Percentiles rank a stretch among this genome's conserved stretches.
These are phyloP conservation scores for Lepiota subincarnata DNA, from an alignment of 768 basidiomycete genomes.

Conservation along the genomic window DNA sequence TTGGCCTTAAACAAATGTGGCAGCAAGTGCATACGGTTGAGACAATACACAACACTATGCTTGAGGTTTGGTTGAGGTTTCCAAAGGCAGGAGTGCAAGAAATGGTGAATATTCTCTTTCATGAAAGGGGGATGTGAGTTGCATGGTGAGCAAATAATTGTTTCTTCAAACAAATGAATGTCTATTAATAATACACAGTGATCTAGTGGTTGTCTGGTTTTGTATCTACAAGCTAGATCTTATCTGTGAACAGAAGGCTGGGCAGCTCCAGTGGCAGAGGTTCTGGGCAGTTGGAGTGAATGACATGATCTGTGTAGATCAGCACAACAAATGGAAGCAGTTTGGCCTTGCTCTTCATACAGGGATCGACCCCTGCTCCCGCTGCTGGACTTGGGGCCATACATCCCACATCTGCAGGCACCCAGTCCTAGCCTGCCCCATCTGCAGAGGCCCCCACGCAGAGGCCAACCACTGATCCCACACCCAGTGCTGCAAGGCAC, in stretches of 20 bases:
- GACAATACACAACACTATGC: neutral
- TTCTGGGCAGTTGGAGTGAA: slow-evolving; percentile 41
- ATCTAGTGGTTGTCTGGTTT: neutral
- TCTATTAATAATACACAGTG: neutral
- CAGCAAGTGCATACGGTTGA: neutral
- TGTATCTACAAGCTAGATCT: slow-evolving; percentile 12
- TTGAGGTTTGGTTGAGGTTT: neutral
- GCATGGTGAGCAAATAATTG: neutral
- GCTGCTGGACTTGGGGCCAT: too few relatives aligned
- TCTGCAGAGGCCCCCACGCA: too few relatives aligned
- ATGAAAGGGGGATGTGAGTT: neutral
- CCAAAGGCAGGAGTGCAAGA: neutral
- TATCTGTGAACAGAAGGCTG: slow-evolving; percentile 15
- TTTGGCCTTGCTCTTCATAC: slow-evolving; percentile 34
- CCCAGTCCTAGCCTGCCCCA: too few relatives aligned
- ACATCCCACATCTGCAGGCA: too few relatives aligned
- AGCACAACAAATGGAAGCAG: slow-evolving; percentile 43
- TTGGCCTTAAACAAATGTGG: neutral
- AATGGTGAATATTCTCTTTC: neutral
- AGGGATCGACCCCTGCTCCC: slow-evolving; percentile 32
- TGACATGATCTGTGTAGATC: slow-evolving; percentile 33
- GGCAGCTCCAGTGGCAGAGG: slow-evolving; percentile 21
- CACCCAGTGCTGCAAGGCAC: too few relatives aligned
- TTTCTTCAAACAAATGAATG: neutral
- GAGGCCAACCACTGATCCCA: too few relatives aligned